Evolutionary conservation across 345 rosid genomes (phyloP).

Genomic region (Conringia planisiliqua): DNA sequence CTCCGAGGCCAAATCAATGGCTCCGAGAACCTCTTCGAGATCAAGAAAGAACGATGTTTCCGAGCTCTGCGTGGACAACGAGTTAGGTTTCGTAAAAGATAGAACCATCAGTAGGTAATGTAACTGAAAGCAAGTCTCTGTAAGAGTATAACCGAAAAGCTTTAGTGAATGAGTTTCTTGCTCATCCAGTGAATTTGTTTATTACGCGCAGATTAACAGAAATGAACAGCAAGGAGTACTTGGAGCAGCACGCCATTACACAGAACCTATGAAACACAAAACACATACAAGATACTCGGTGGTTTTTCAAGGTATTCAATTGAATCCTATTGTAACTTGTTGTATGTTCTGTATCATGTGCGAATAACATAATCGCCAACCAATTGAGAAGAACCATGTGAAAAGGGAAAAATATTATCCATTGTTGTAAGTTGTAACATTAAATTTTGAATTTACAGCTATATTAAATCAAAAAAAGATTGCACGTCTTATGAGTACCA

Average conservation of each 20-base stretch:
- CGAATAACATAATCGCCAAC: not conserved
- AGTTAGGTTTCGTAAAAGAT: slow-evolving; percentile 94
- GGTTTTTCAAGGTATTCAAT: not conserved
- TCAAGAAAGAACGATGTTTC: slow-evolving; percentile 72
- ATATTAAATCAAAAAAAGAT: not conserved
- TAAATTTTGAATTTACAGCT: slow-evolving; percentile 25
- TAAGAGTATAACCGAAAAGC: not conserved
- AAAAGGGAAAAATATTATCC: not conserved
- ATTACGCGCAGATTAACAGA: slow-evolving; percentile 65
- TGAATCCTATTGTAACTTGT: not conserved
- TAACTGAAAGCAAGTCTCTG: not conserved
- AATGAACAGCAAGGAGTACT: slow-evolving; percentile 96
- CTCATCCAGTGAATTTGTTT: not conserved
- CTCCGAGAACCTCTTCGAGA: slow-evolving; percentile 85
- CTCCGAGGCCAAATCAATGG: slow-evolving; percentile 65
- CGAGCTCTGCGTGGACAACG: slow-evolving; percentile 91
- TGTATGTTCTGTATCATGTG: slow-evolving; percentile 18
- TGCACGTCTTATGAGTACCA: not conserved
- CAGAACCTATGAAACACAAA: slow-evolving; percentile 2
- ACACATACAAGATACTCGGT: not conserved
- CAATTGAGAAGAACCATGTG: not conserved
- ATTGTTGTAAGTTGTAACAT: slow-evolving; percentile 17
- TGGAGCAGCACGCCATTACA: slow-evolving; percentile 58
- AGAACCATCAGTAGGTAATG: slow-evolving; percentile 91
- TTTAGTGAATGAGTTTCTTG: not conserved